Conservation (phyloP, 2,329 filamentous ascomycete species). For the Sporothrix inflata region DNA sequence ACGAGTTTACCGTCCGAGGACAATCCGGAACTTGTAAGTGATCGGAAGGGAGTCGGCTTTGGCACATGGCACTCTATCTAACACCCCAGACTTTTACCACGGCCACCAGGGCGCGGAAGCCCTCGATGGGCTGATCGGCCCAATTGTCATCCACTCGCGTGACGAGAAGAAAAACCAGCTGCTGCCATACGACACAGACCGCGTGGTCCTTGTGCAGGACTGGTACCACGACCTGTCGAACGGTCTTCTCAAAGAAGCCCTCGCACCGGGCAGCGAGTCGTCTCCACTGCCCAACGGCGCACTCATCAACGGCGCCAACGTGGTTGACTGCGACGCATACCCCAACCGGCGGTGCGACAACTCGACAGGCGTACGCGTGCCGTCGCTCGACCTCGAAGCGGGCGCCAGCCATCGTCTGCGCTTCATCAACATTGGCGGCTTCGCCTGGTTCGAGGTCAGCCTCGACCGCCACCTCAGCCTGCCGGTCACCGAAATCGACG, state of each 20-base stretch:
- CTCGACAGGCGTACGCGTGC: constrained; percentile 41
- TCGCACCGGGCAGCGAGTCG: constrained; percentile 60
- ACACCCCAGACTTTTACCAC: constrained; percentile 80
- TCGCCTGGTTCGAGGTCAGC: constrained; percentile 72
- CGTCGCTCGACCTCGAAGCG: constrained; percentile 52
- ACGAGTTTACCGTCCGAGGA: constrained; percentile 42
- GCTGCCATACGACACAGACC: constrained; percentile 63
- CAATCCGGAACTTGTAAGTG: constrained; percentile 45
- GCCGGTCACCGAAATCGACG: constrained; percentile 69
- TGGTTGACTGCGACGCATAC: constrained; percentile 45
- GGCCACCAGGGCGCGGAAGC: constrained; percentile 70
- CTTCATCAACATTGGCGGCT: constrained; percentile 71
- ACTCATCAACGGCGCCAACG: constrained; percentile 68
- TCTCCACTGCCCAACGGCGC: constrained; percentile 67
- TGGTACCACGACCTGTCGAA: constrained; percentile 66
- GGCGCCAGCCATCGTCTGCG: constrained; percentile 66
- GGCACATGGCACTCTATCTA: no score
- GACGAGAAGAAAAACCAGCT: constrained; percentile 53
- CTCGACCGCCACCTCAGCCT: constrained; percentile 64
- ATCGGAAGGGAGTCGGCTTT: no score
- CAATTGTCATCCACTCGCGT: constrained; percentile 64
- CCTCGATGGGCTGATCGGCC: constrained; percentile 65
- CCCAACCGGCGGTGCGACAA: constrained; percentile 50
- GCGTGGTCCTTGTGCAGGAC: constrained; percentile 68
- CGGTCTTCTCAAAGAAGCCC: constrained; percentile 54